Evolutionary conservation across 176 grass and related monocot genomes (phyloP), one percentile per base, ranked within the genome.

Genomic region (Carex parvula): DNA sequence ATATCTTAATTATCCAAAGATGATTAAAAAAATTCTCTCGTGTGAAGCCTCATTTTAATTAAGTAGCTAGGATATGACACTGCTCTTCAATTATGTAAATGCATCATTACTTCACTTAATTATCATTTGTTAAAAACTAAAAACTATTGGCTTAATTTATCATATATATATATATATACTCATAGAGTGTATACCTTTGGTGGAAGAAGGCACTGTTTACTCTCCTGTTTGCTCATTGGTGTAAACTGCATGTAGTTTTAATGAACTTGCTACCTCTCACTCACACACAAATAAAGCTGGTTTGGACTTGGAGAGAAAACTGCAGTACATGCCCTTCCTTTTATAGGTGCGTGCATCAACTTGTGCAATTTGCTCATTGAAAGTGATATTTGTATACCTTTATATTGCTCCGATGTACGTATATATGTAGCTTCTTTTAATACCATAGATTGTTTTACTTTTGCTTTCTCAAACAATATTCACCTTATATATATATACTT

Each of bases 341-440:
- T 57, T 78, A 78, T 78, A 78, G 52, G 3, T 56, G 73, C 14
- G 7, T 50, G 18, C 46, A 78, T 78, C 73, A 57, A 78, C 50
- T 78, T 78, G 73, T 55, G 15, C 73, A 57, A 78, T 5, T 75
- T 75, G 46, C 21, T 75, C 71, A 54, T 57, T 78, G 73, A 78
- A 56, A 56, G 32, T 78, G 52, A 78, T 33, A 33, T 57, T 56
- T 77, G 52, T 12, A 50, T 57, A 33, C 9, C 12, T 55, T 24
- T 56, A 18, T 78, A 17, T 13, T 55, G 52, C 48, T 32, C 73
- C 17, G 3, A 78, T 56, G 4, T 35, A 35, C 3, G 33, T 35
- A 35, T 35, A 35, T 39, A 39, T 0, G 5, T 76, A 50, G 42
- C 70, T 29, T 30, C 13, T 76, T 17, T 76, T 74, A 52, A 42